phyloP scores from a whole-genome alignment of 1,139 yeast genomes.

The Yamadazyma jaroonii region DNA sequence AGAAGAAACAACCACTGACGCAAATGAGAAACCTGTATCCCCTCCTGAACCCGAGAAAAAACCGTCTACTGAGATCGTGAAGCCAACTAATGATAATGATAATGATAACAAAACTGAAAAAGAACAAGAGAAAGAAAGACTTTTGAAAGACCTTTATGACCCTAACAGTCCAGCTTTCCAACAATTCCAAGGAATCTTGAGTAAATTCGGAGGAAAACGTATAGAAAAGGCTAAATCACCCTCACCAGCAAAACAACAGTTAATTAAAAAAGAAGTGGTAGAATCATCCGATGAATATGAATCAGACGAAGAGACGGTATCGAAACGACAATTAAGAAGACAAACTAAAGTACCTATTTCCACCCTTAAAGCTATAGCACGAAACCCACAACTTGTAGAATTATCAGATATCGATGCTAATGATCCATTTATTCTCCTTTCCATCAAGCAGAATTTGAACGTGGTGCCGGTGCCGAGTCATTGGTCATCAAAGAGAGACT shows the following conservation, averaged over 20 bases:
- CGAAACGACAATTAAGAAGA: slow-evolving; percentile 47
- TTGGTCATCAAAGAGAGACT: slow-evolving; percentile 82
- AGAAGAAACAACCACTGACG: slow-evolving; percentile 8
- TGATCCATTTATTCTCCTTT: slow-evolving; percentile 67
- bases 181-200: slow-evolving; percentile 5
- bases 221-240: slow-evolving; percentile 1
- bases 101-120: neutral
- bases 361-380: slow-evolving; percentile 57
- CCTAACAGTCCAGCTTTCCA: slow-evolving; percentile 4
- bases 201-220: slow-evolving; percentile 3
- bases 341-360: slow-evolving; percentile 64
- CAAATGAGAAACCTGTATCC: neutral
- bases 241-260: slow-evolving; percentile 1
- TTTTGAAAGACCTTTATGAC: slow-evolving; percentile 2
- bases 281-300: slow-evolving; percentile 9
- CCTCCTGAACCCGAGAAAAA: neutral
- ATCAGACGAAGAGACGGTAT: slow-evolving; percentile 13
- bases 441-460: slow-evolving; percentile 65
- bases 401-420: slow-evolving; percentile 86
- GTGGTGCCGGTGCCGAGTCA: slow-evolving; percentile 77
- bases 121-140: neutral
- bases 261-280: neutral
- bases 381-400: slow-evolving; percentile 73
- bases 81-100: neutral
- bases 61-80: no score